Conservation (phyloP, 2,329 filamentous ascomycete genomes). For the Microdochium nivale region DNA sequence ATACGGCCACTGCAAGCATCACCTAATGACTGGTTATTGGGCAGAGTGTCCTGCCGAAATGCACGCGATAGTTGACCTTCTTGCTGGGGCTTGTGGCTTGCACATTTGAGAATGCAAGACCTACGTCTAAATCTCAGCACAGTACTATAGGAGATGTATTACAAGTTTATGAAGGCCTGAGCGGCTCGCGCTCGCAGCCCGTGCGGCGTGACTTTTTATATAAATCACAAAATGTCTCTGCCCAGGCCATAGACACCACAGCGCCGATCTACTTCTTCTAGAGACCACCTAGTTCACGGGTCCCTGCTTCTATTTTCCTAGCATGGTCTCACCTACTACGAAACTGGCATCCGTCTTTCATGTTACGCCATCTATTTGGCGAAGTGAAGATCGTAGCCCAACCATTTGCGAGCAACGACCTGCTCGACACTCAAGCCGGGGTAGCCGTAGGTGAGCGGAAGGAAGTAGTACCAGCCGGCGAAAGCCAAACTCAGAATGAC, state of each 20-base stretch:
- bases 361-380: slow-evolving; percentile 57
- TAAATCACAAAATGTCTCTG: not conserved
- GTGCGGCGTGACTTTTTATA: not conserved
- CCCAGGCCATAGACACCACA: not conserved
- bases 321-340: not conserved
- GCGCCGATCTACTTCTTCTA: not conserved
- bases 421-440: slow-evolving; percentile 75
- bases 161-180: not conserved
- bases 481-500: slow-evolving; percentile 62
- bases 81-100: no score
- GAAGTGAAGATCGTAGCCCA: slow-evolving; percentile 96
- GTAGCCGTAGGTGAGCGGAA: slow-evolving; percentile 90
- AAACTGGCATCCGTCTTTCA: no score
- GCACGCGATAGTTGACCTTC: no score
- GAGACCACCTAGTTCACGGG: no score
- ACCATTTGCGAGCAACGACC: slow-evolving; percentile 83
- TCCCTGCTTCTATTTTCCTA: no score
- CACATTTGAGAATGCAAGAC: no score
- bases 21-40: no score
- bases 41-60: no score
- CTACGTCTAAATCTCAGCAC: no score
- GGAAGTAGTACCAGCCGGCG: slow-evolving; percentile 85
- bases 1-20: no score
- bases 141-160: not conserved
- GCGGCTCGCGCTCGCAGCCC: not conserved